A percentile compares a stretch with the other conserved stretches of the same genome.
phyloP scores from a whole-genome alignment of 805 yeast species.

The Saccharomycopsis fermentans region DNA sequence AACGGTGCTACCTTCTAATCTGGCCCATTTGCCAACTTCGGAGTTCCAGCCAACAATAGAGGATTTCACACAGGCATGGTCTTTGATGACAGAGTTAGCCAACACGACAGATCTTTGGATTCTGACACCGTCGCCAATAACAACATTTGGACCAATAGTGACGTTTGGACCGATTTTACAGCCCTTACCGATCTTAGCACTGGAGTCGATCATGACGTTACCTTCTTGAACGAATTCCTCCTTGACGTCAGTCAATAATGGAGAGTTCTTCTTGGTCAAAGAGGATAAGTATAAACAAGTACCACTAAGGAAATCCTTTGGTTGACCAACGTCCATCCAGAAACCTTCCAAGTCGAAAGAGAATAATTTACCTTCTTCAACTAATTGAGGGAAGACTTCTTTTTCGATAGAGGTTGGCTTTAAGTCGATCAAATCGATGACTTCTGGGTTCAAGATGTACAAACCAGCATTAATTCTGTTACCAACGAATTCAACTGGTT shows the following conservation, averaged over 20 bases:
- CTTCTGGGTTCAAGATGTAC: slow-evolving; percentile 95
- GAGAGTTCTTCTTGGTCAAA: slow-evolving; percentile 69
- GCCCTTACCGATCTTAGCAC: slow-evolving; percentile 84
- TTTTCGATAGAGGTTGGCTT: slow-evolving; percentile 99
- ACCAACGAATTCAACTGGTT: slow-evolving; percentile 98
- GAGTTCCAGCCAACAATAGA: slow-evolving; percentile 99
- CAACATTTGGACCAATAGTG: slow-evolving; percentile 92
- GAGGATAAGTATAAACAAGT: slow-evolving; percentile 86
- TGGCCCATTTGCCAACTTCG: slow-evolving; percentile 96
- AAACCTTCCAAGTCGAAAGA: slow-evolving; percentile 97
- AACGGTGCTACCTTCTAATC: slow-evolving; percentile 95
- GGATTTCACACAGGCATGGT: slow-evolving; percentile 95
- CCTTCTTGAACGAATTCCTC: slow-evolving; percentile 79
- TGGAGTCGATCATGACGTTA: slow-evolving; percentile 87
- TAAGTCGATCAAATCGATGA: slow-evolving; percentile 91
- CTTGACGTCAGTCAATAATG: slow-evolving; percentile 45
- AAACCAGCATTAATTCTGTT: slow-evolving; percentile 99
- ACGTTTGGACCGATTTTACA: slow-evolving; percentile 99
- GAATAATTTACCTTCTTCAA: slow-evolving; percentile 78
- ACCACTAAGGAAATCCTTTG: slow-evolving; percentile 97
- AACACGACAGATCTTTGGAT: slow-evolving; percentile 90
- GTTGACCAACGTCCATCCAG: slow-evolving; percentile 99
- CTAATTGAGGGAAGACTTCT: slow-evolving; percentile 97
- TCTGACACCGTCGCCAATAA: slow-evolving; percentile 97
- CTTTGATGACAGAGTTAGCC: slow-evolving; percentile 84